Base-by-base conservation (phyloP, 2,329 filamentous ascomycete species). In the Blumeria graminis region DNA sequence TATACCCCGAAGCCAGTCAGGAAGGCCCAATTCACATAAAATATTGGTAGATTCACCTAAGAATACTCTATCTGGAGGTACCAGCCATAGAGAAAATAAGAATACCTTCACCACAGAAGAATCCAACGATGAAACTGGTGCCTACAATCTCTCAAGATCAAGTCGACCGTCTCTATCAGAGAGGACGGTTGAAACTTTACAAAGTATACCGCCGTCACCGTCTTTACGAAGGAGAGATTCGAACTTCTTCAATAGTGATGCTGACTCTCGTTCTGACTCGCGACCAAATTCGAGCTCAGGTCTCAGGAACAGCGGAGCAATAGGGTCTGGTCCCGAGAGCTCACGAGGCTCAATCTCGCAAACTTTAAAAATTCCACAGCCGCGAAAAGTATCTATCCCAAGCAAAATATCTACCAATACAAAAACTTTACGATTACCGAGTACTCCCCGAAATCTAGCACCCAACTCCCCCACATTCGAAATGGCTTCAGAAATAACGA, bases 111-210 rank as follows among this genome's bases (percentile, higher is more conserved):
- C 11, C 22, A 18, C 52, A 11, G 16, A 41, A 22, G 52, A 55
- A 18, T 18, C 9, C 1, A 18, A 3, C 1, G 6, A 6, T 22
- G 43, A 16, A 18, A 46, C 18, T 18, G 18, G 11, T 46, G 43
- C 16, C 7, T 35, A 46, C 55, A 32, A 55, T 45, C 22, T 56
- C 32, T 45, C 58, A 38, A 52, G 56, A 54, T 60, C 58, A 54
- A 56, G 62, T 50, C 59, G 64, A 14, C 72, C 76, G 55, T 89
- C 86, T 0, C 72, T 95, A 3, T 80, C 84, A 0, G 89, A 95
- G 63, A 75, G 90, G 57, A 93, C 89, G 0, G 81, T 94, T 45
- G 86, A 94, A 66, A 94, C 86, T 0, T 71, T 95, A 6, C 76
- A 87, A 3, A 77, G 80, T 51, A 71, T 94, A 34, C 85, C 88